Evolutionary conservation across 257 asterid species (phyloP).

Genomic region (Leonotis leonurus): DNA sequence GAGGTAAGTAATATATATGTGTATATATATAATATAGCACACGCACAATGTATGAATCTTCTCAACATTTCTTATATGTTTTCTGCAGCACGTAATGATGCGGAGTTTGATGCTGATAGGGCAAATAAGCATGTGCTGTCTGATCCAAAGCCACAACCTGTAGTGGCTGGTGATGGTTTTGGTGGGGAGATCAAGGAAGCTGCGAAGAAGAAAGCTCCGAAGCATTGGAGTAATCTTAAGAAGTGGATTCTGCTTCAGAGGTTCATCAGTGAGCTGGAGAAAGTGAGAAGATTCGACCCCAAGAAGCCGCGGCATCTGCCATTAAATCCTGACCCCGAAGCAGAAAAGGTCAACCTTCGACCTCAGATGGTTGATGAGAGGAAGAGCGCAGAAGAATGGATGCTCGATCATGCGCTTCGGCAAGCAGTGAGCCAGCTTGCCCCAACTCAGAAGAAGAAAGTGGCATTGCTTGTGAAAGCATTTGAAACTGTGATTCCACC

Average conservation of each 20-base stretch:
- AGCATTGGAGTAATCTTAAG: constrained; percentile 91
- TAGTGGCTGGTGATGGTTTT: constrained; percentile 5
- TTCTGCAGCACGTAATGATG: constrained; percentile 2
- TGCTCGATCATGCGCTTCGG: constrained; percentile 95
- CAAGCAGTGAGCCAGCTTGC: constrained; percentile 86
- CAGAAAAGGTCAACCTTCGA: constrained; percentile 55
- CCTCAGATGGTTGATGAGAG: constrained; percentile 55
- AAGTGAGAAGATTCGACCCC: constrained; percentile 59
- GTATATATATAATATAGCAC: not conserved
- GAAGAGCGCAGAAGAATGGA: constrained; percentile 81
- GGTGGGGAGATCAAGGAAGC: constrained; percentile 17
- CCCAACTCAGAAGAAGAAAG: constrained; percentile 84
- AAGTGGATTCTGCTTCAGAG: constrained; percentile 91
- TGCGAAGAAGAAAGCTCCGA: constrained; percentile 70
- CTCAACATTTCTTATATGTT: not conserved
- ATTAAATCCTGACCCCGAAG: constrained; percentile 45
- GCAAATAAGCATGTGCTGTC: constrained; percentile 2
- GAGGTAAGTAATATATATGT: constrained; percentile 34
- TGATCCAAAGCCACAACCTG: constrained; percentile 11
- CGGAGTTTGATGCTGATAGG: constrained; percentile 12
- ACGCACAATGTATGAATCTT: not conserved
- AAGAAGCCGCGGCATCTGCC: constrained; percentile 43
- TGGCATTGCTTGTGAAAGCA: constrained; percentile 81
- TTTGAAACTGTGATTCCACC: constrained; percentile 82
- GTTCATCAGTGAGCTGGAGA: constrained; percentile 73